phyloP scores from a whole-genome alignment of 2,329 filamentous ascomycete genomes.

The Ophiostoma himal-ulmi region DNA sequence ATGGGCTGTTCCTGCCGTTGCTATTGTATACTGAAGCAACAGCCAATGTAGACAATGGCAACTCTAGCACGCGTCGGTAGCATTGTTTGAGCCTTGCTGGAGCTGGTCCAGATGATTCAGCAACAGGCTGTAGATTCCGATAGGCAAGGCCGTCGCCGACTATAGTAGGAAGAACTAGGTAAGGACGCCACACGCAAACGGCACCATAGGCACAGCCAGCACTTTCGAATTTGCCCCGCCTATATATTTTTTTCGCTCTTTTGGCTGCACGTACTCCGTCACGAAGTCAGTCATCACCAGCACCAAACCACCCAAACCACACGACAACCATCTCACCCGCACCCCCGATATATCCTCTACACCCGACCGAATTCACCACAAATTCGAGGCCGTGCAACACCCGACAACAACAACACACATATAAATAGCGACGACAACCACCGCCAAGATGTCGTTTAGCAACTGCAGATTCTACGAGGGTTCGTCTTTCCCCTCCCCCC shows the following conservation, averaged over 20 bases:
- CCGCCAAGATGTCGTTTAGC: constrained; percentile 36
- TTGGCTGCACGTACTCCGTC: constrained; percentile 4
- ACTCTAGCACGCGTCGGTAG: not conserved
- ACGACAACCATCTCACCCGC: constrained; percentile 9
- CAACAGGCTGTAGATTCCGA: constrained; percentile 14
- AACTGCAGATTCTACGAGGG: constrained; percentile 38
- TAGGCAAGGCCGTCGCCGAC: not conserved
- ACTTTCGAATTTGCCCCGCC: constrained; percentile 23
- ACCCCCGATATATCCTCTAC: constrained; percentile 12
- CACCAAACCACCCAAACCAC: constrained; percentile 1
- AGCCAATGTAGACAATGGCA: not conserved
- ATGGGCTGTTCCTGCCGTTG: not conserved
- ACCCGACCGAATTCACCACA: not conserved
- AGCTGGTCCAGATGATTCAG: constrained; percentile 3
- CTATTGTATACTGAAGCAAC: not conserved
- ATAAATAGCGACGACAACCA: constrained; percentile 8
- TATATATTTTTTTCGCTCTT: constrained; percentile 23
- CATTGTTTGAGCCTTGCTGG: constrained; percentile 11
- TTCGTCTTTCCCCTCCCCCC: constrained; percentile 21
- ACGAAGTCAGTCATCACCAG: constrained; percentile 19
- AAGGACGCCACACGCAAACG: constrained; percentile 20
- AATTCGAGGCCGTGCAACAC: not conserved
- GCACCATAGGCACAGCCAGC: constrained; percentile 18
- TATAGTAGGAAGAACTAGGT: not conserved
- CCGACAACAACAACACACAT: not conserved